Conservation (phyloP, 2,329 filamentous ascomycete species). For the Aureobasidium sp. region DNA sequence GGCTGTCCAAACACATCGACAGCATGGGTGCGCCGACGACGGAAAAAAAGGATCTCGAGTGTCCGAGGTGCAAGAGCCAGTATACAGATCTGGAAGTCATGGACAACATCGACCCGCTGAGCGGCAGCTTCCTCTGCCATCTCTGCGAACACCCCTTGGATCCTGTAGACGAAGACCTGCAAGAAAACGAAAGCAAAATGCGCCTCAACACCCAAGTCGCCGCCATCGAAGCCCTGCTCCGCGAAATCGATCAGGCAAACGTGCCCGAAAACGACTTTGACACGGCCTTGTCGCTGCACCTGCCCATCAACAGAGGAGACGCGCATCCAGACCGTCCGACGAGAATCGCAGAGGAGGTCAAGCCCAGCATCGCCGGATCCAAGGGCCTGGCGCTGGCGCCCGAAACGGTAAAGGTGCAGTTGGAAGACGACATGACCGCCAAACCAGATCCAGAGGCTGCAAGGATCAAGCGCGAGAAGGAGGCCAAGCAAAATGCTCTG, state of each 20-base stretch:
- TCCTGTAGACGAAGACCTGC: constrained; percentile 56
- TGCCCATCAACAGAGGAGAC: constrained; percentile 60
- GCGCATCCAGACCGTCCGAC: constrained; percentile 49
- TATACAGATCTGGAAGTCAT: constrained; percentile 88
- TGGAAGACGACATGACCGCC: constrained; percentile 29
- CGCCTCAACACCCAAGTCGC: constrained; percentile 72
- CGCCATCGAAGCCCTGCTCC: constrained; percentile 68
- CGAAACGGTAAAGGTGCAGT: constrained; percentile 29
- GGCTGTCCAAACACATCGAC: constrained; percentile 82
- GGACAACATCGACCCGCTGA: constrained; percentile 56
- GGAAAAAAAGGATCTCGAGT: constrained; percentile 90
- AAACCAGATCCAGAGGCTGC: constrained; percentile 21
- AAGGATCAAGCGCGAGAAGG: constrained; percentile 18
- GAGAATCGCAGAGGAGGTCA: constrained; percentile 28
- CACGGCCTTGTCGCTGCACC: constrained; percentile 55
- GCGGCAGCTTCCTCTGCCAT: constrained; percentile 65
- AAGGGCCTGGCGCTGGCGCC: constrained; percentile 30
- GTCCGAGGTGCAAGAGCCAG: constrained; percentile 70
- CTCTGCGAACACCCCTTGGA: constrained; percentile 62
- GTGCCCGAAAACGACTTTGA: constrained; percentile 71
- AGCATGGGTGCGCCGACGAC: constrained; percentile 66
- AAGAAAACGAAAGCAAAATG: constrained; percentile 58
- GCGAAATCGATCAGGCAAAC: constrained; percentile 65
- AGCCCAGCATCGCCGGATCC: constrained; percentile 26
- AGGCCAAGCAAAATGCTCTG: constrained; percentile 30